Evolutionary conservation across 2,329 filamentous ascomycete species (phyloP).

Genomic region (Neofusicoccum sp.): DNA sequence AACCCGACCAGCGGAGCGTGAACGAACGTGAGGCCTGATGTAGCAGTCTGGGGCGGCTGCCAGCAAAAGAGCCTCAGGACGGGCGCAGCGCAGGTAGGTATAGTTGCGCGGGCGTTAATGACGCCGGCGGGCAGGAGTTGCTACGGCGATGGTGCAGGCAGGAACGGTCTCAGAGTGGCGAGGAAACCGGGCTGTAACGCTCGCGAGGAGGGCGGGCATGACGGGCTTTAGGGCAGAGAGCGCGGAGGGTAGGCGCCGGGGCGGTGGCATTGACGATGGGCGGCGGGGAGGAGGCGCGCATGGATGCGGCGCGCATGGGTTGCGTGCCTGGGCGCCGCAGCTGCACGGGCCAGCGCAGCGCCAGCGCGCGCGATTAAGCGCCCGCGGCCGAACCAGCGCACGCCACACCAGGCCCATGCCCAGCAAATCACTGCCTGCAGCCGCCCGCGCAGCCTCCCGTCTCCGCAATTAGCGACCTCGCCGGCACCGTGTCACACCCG

Average conservation of each 20-base stretch:
- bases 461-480: conserved; percentile 7
- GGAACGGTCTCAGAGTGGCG: background rate
- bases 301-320: background rate
- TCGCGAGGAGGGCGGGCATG: background rate
- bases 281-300: conserved; percentile 11
- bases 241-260: background rate
- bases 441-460: conserved; percentile 6
- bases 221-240: conserved; percentile 7
- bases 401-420: background rate
- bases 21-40: conserved; percentile 18
- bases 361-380: conserved; percentile 11
- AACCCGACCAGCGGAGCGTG: conserved; percentile 13
- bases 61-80: background rate
- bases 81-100: conserved; percentile 5
- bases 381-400: conserved; percentile 15
- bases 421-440: conserved; percentile 15
- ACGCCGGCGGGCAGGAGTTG: background rate
- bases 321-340: conserved; percentile 8
- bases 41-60: conserved; percentile 9
- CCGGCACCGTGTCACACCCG: conserved; percentile 11
- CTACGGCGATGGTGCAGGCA: background rate
- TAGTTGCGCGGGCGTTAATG: background rate
- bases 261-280: conserved; percentile 10
- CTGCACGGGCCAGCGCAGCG: conserved; percentile 1
- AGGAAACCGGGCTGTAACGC: background rate